Conservation (phyloP, 2,329 filamentous ascomycete genomes). For the Talaromyces sp. region DNA sequence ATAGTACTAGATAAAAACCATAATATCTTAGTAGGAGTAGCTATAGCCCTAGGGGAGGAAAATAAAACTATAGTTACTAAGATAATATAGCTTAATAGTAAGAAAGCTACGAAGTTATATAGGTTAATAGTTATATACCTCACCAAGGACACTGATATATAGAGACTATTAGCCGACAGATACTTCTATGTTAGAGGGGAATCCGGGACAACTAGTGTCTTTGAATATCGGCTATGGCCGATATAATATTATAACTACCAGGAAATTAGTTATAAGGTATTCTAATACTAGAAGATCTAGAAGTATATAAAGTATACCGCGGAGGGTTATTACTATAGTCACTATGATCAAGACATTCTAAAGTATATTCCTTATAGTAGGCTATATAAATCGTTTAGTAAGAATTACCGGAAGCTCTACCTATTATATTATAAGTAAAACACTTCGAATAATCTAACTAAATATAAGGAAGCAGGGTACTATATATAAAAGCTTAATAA, state of each 20-base stretch:
- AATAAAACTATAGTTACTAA: too few relatives aligned
- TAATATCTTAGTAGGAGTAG: too few relatives aligned
- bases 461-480: constrained; percentile 23
- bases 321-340: constrained; percentile 19
- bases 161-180: too few relatives aligned
- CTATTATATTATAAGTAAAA: constrained; percentile 21
- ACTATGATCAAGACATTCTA: constrained; percentile 16
- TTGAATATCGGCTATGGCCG: constrained; percentile 23
- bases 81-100: too few relatives aligned
- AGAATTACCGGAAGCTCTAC: constrained; percentile 24
- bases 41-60: too few relatives aligned
- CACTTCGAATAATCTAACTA: constrained; percentile 19
- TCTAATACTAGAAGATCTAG: constrained; percentile 29
- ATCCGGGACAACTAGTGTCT: constrained; percentile 21
- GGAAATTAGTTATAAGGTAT: constrained; percentile 31
- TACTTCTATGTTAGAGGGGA: constrained; percentile 23
- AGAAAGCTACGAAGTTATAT: too few relatives aligned
- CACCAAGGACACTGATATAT: too few relatives aligned
- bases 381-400: constrained; percentile 23
- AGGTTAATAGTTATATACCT: too few relatives aligned
- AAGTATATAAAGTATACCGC: constrained; percentile 17
- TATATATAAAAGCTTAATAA: constrained; percentile 23
- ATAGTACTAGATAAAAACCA: too few relatives aligned
- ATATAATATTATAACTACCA: constrained; percentile 36
- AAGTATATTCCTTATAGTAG: constrained; percentile 22